Evolutionary conservation across 495 filamentous ascomycete genomes (phyloP).

Genomic region (Talaromyces wortmannii): DNA sequence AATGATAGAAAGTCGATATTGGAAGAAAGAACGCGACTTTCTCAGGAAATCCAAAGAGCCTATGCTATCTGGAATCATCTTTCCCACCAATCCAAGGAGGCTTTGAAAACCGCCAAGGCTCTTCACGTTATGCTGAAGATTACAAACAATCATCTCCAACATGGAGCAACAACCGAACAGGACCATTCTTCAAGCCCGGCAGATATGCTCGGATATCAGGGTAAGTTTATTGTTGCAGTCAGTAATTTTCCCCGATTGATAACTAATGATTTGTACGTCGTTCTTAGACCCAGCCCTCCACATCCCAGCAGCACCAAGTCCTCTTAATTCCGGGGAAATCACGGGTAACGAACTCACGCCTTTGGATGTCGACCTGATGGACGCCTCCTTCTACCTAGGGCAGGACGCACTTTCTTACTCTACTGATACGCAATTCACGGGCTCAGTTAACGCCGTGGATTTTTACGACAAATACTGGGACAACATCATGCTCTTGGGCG

Average conservation of each 20-base stretch:
- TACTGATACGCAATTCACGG: neutral
- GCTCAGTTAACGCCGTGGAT: neutral
- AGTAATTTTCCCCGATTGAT: neutral
- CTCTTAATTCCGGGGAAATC: neutral
- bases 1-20: neutral
- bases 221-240: neutral
- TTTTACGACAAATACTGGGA: neutral
- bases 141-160: constrained; percentile 2
- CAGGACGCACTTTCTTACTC: neutral
- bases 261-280: neutral
- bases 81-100: constrained; percentile 11
- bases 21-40: constrained; percentile 3
- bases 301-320: neutral
- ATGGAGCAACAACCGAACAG: neutral
- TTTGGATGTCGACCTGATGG: neutral
- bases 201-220: neutral
- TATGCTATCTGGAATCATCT: constrained; percentile 10
- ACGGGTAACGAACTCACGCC: neutral
- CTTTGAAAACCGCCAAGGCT: constrained; percentile 11
- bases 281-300: neutral
- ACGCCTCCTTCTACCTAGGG: neutral
- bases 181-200: neutral
- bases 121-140: constrained; percentile 13
- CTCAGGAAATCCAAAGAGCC: constrained; percentile 6
- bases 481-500: neutral